Evolutionary conservation across 352 stramenopile species (phyloP).

Genomic region (Peronospora destructor): DNA sequence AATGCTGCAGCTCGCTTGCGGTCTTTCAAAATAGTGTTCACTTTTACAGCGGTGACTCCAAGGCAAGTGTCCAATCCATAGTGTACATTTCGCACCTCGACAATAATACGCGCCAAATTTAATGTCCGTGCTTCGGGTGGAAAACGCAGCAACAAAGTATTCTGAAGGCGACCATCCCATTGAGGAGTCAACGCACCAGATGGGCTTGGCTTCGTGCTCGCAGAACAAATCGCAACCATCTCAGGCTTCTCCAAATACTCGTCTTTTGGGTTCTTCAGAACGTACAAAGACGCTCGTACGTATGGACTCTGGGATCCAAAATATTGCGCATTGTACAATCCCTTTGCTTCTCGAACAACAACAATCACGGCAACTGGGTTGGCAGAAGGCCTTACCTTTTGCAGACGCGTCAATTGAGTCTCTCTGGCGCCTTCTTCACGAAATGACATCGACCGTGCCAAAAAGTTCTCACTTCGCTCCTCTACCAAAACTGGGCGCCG

Average conservation of each 20-base stretch:
- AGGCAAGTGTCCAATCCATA: conserved; percentile 84
- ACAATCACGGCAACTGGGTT: conserved; percentile 79
- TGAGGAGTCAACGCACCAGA: conserved; percentile 66
- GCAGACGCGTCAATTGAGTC: conserved; percentile 45
- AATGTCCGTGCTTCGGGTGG: conserved; percentile 51
- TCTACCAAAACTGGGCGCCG: conserved; percentile 32
- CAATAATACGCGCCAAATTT: conserved; percentile 70
- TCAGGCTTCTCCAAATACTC: conserved; percentile 69
- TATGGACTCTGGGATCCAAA: conserved; percentile 84
- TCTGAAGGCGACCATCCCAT: conserved; percentile 70
- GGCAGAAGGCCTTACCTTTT: conserved; percentile 69
- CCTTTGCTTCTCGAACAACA: conserved; percentile 67
- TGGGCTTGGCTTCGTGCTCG: conserved; percentile 69
- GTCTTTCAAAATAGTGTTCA: conserved; percentile 75
- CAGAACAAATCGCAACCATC: conserved; percentile 69
- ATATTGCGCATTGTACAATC: conserved; percentile 83
- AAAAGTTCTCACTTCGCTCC: conserved; percentile 58
- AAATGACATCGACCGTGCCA: conserved; percentile 54
- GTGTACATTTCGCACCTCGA: conserved; percentile 79
- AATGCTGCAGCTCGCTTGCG: conserved; percentile 69
- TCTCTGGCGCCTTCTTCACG: conserved; percentile 43
- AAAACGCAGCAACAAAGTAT: conserved; percentile 71
- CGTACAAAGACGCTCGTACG: conserved; percentile 70
- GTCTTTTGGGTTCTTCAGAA: conserved; percentile 78
- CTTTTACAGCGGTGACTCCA: conserved; percentile 72